These are phyloP conservation scores for Rhizophagus clarus DNA, from an alignment of 192 early-diverging fungal species.

Conservation along the genomic window DNA sequence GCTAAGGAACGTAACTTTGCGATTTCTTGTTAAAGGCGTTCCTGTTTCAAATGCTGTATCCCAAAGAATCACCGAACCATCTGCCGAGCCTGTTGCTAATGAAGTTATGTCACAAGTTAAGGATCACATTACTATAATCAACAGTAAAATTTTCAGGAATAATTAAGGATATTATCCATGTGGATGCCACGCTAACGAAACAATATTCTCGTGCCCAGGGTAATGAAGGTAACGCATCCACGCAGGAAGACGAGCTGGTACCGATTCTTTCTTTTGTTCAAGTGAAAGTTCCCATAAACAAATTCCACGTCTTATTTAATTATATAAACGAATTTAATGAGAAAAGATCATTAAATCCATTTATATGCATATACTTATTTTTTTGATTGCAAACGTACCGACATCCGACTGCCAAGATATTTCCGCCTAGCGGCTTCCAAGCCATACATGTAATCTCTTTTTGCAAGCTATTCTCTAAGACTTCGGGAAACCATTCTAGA, in stretches of 20 bases:
- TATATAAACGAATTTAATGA: neutral
- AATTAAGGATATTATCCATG: constrained; percentile 32
- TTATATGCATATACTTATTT: neutral
- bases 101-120: constrained; percentile 14
- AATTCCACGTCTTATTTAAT: constrained; percentile 14
- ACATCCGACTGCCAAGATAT: constrained; percentile 33
- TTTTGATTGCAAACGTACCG: neutral
- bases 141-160: neutral
- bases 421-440: constrained; percentile 34
- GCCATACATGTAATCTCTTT: constrained; percentile 29
- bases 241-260: neutral
- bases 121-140: neutral
- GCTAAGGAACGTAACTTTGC: neutral
- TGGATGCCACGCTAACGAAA: constrained; percentile 30
- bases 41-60: constrained; percentile 23
- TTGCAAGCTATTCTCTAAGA: constrained; percentile 30
- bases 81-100: constrained; percentile 27
- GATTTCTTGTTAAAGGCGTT: neutral
- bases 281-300: constrained; percentile 33
- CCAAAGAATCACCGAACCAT: constrained; percentile 31
- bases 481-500: constrained; percentile 29
- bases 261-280: neutral
- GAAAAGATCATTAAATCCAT: neutral
- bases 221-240: constrained; percentile 34
- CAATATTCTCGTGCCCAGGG: constrained; percentile 31